Conservation (phyloP, 305 asterid genomes). For the Fraxinus nigra region DNA sequence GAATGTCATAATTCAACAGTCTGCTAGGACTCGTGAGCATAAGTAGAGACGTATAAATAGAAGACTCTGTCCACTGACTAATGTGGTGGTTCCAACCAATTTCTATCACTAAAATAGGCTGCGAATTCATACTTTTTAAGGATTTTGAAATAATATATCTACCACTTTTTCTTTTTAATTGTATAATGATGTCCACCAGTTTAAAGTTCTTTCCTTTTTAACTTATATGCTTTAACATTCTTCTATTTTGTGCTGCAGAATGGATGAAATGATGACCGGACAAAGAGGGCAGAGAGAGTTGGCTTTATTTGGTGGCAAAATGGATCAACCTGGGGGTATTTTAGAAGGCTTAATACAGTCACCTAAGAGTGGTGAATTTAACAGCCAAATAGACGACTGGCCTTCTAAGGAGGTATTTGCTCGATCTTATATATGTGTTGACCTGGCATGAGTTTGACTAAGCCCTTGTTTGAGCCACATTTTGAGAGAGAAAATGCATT, state of each 20-base stretch:
- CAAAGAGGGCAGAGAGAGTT: constrained; percentile 69
- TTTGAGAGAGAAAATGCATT: neutral
- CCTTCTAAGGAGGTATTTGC: constrained; percentile 60
- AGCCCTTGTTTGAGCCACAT: neutral
- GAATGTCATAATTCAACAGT: neutral
- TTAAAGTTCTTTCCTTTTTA: neutral
- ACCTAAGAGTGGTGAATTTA: constrained; percentile 42
- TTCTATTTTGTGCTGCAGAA: constrained; percentile 47
- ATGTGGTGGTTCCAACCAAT: neutral
- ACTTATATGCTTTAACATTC: neutral
- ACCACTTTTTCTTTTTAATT: neutral
- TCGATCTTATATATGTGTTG: constrained; percentile 14
- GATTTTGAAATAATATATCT: neutral
- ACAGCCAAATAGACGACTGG: constrained; percentile 36
- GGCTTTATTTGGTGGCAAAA: constrained; percentile 52
- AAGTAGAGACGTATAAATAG: constrained; percentile 20
- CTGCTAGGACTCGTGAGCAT: neutral
- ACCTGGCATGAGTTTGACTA: constrained; percentile 15
- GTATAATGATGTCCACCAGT: neutral
- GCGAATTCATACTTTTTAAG: neutral
- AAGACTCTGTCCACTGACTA: constrained; percentile 9
- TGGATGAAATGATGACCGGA: constrained; percentile 95
- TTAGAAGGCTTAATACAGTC: constrained; percentile 38
- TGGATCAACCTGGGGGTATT: constrained; percentile 42
- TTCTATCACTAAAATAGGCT: neutral